Conservation (phyloP, 805 yeast genomes). For the Henningerozyma blattae region DNA sequence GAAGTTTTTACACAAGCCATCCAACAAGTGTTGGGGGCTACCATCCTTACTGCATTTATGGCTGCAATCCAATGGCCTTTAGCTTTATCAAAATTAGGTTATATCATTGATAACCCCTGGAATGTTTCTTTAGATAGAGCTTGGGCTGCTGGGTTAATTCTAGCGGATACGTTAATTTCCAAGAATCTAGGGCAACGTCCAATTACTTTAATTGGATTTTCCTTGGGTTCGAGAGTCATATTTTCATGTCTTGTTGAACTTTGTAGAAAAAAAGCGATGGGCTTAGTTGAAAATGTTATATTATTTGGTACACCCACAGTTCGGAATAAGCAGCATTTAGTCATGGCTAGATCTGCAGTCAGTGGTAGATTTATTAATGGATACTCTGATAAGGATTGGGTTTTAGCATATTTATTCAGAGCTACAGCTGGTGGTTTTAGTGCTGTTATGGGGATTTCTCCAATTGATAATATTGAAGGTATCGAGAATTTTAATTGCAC, state of each 20-base stretch:
- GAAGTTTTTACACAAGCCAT: constrained; percentile 88
- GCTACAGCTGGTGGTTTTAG: constrained; percentile 93
- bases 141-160: constrained; percentile 84
- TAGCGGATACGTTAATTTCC: constrained; percentile 82
- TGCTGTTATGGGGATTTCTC: constrained; percentile 82
- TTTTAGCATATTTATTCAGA: constrained; percentile 83
- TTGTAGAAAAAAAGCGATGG: constrained; percentile 75
- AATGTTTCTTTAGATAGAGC: constrained; percentile 93
- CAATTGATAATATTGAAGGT: constrained; percentile 49
- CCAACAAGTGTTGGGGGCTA: constrained; percentile 90
- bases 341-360: constrained; percentile 71
- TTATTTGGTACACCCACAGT: constrained; percentile 85
- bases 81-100: constrained; percentile 80
- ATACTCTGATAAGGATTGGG: constrained; percentile 89
- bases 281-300: constrained; percentile 78
- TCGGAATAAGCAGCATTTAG: constrained; percentile 62
- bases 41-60: constrained; percentile 81
- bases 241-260: constrained; percentile 81
- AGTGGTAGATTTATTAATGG: constrained; percentile 88
- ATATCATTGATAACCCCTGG: constrained; percentile 94
- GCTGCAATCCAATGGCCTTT: constrained; percentile 87
- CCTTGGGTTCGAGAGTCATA: constrained; percentile 85
- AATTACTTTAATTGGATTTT: constrained; percentile 82
- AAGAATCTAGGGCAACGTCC: constrained; percentile 90
- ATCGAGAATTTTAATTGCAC: constrained; percentile 85